A percentile compares a stretch with the other conserved stretches of the same genome.
phyloP scores from a whole-genome alignment of 2,329 filamentous ascomycete species.

The Trichophyton verrucosum region DNA sequence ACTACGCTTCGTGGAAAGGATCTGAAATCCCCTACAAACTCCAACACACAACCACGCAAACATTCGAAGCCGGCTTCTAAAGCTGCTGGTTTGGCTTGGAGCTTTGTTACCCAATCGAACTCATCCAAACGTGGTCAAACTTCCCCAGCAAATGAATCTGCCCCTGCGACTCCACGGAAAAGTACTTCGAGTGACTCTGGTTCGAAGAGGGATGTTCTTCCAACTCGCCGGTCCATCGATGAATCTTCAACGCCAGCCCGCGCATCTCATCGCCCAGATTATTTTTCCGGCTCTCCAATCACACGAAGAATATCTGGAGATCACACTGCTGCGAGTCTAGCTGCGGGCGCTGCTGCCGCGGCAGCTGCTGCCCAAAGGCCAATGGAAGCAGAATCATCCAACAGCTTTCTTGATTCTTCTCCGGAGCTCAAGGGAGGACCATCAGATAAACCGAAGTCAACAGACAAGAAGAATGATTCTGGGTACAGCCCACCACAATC shows the following conservation, averaged over 20 bases:
- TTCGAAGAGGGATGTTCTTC: slow-evolving; percentile 2
- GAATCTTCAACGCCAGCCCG: neutral
- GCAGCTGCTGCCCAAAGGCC: neutral
- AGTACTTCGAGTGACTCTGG: slow-evolving; percentile 19
- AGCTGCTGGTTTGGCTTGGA: slow-evolving; percentile 53
- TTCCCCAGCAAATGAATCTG: slow-evolving; percentile 13
- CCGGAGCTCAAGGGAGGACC: neutral
- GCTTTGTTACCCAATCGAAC: slow-evolving; percentile 23
- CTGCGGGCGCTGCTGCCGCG: slow-evolving; percentile 13
- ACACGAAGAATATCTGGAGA: slow-evolving; percentile 8
- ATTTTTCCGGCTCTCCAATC: slow-evolving; percentile 11
- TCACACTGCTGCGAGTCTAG: slow-evolving; percentile 4
- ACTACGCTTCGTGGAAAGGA: slow-evolving; percentile 11
- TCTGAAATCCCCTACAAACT: slow-evolving; percentile 23
- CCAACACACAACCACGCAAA: slow-evolving; percentile 3
- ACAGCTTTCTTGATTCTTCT: neutral
- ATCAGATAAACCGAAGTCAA: neutral
- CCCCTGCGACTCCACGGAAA: slow-evolving; percentile 19
- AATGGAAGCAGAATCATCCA: neutral
- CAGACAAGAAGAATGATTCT: neutral
- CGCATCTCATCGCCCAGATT: slow-evolving; percentile 11
- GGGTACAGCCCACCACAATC: neutral
- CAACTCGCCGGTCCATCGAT: neutral
- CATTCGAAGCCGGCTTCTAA: slow-evolving; percentile 38
- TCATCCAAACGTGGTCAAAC: slow-evolving; percentile 17